Evolutionary conservation across 306 rosid species (phyloP), one percentile per base, ranked within the genome.

Genomic region (Vigna mungo): DNA sequence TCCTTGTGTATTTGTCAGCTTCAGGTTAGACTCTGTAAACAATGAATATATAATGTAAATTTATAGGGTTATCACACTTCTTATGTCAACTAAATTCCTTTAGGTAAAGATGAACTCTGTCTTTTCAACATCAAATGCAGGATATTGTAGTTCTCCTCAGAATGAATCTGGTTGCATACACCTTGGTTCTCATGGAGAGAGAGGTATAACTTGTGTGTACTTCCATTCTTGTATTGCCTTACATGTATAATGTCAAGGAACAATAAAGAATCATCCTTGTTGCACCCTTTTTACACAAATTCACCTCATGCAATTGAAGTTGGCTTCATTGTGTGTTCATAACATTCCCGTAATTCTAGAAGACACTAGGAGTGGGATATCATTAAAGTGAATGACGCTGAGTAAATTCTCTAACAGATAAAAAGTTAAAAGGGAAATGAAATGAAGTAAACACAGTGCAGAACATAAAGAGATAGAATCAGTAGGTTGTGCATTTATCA

Each of bases 1-100:
- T 95, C 68, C 88, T 95, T 71, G 83, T 95, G 77, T 95, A 90
- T 89, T 80, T 95, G 83, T 95, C 98, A 59, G 97, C 96, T 83
- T 88, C 97, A 90, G 97, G 98, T 92, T 69, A 80, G 80, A 55
- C 16, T 25, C 27, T 55, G 16, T 78, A 72, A 64, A 48, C 71
- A 58, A 56, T 51, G 56, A 72, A 56, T 74, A 7, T 36, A 37
- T 59, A 18, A 18, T 58, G 60, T 61, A 16, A 49, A 34, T 25
- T 16, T 12, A 47, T 20, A 49, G 44, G 37, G 70, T 65, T 67
- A 51, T 83, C 46, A 5, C 79, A 67, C 71, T 43, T 46, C 71
- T 36, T 52, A 36, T 76, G 41, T 79, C 48, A 68, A 70, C 61
- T 23, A 30, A 79, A 48, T 75, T 84, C 58, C 85, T 79, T 81